These are phyloP conservation scores for Backusella parvicylindrica DNA, from an alignment of 192 early-diverging fungal species.

Conservation along the genomic window DNA sequence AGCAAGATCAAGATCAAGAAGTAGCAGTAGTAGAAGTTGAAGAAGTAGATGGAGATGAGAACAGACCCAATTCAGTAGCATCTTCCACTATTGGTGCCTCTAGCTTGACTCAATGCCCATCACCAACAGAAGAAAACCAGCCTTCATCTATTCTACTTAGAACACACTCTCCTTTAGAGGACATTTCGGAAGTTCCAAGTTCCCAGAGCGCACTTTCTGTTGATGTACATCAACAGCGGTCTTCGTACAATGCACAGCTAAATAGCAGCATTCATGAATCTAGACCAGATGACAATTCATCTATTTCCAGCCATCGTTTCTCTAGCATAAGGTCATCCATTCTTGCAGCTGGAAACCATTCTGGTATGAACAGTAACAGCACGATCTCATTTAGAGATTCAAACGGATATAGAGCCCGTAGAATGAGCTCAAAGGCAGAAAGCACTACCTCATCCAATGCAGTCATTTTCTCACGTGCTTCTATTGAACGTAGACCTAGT, in stretches of 20 bases:
- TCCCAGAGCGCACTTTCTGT: background rate
- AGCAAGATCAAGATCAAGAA: background rate
- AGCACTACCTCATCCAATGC: background rate
- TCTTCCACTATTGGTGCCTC: background rate
- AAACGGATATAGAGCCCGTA: background rate
- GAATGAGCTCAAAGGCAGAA: background rate
- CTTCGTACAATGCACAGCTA: background rate
- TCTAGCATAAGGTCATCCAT: background rate
- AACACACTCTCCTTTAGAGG: background rate
- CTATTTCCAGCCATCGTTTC: background rate
- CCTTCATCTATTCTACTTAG: background rate
- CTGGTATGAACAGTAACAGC: background rate
- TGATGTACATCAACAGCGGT: background rate
- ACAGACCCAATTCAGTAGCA: background rate
- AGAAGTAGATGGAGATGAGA: background rate
- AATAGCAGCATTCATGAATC: background rate
- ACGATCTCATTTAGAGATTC: background rate
- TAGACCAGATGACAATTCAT: background rate
- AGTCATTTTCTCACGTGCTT: background rate
- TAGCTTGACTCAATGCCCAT: background rate
- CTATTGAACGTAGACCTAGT: background rate
- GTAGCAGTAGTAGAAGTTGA: too few relatives aligned
- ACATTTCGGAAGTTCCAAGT: background rate
- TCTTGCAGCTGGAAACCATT: conserved; percentile 2
- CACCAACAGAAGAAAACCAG: background rate